Evolutionary conservation across 2,329 filamentous ascomycete genomes (phyloP).

Genomic region (Colletotrichum cordylinicola): DNA sequence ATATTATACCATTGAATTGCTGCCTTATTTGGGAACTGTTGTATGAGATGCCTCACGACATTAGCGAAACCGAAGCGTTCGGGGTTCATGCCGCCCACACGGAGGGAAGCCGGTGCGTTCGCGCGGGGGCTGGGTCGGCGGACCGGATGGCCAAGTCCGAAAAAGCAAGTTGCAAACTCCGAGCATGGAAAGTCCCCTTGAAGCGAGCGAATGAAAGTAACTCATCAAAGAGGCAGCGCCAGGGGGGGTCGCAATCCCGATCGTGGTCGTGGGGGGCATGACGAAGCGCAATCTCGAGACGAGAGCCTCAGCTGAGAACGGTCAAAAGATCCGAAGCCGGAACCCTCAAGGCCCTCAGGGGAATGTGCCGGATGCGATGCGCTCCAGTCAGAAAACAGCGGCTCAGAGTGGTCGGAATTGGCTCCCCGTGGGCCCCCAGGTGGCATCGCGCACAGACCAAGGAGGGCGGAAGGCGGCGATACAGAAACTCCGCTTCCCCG

Average conservation of each 20-base stretch:
- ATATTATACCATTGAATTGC: neutral
- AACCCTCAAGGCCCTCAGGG: neutral
- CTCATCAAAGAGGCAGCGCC: neutral
- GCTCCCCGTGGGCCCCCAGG: neutral
- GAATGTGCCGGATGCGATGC: slow-evolving; percentile 4
- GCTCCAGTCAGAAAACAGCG: slow-evolving; percentile 10
- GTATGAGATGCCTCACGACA: neutral
- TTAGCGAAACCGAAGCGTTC: neutral
- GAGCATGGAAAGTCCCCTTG: neutral
- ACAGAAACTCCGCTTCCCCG: neutral
- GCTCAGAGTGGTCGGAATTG: neutral
- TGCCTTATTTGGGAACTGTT: rapidly evolving
- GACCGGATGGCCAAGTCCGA: neutral
- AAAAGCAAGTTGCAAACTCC: neutral
- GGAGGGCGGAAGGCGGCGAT: neutral
- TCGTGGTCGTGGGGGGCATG: neutral
- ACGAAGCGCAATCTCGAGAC: neutral
- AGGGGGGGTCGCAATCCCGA: neutral
- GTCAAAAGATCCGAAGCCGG: neutral
- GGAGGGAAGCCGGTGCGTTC: neutral
- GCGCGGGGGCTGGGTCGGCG: neutral
- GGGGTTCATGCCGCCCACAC: neutral
- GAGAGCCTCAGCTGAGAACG: neutral
- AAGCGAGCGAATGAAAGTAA: neutral
- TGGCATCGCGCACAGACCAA: neutral